Conservation (phyloP, 2,329 filamentous ascomycete genomes). For the Botrytis tulipae region DNA sequence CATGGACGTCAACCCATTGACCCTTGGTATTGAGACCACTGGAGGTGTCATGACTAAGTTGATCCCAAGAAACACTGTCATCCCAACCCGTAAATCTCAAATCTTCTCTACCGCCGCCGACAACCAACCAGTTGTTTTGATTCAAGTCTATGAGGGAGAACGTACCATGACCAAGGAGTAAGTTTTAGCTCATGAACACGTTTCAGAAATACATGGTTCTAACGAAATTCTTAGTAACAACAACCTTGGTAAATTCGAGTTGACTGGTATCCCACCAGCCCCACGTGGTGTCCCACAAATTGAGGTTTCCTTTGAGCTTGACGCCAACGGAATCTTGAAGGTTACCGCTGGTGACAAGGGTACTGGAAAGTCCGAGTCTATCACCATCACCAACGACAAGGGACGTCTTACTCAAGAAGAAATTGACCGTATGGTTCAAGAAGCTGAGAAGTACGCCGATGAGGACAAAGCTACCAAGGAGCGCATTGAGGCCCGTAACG, state of each 20-base stretch:
- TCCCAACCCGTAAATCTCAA: slow-evolving; percentile 95
- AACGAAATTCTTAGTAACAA: slow-evolving; percentile 68
- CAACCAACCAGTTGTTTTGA: slow-evolving; percentile 92
- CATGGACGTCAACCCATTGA: slow-evolving; percentile 96
- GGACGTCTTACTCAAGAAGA: slow-evolving; percentile 93
- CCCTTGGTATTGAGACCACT: slow-evolving; percentile 95
- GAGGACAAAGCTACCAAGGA: slow-evolving; percentile 98
- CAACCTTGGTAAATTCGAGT: slow-evolving; percentile 95
- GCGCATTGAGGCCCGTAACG: slow-evolving; percentile 94
- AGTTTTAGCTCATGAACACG: neutral
- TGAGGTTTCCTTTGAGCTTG: slow-evolving; percentile 95
- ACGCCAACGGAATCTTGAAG: slow-evolving; percentile 98
- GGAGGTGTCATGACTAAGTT: slow-evolving; percentile 97
- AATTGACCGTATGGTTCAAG: slow-evolving; percentile 98
- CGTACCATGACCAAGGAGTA: slow-evolving; percentile 71
- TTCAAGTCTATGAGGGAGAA: slow-evolving; percentile 95
- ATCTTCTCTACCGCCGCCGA: slow-evolving; percentile 97
- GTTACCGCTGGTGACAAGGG: slow-evolving; percentile 97
- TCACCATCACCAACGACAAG: slow-evolving; percentile 99
- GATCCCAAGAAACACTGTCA: slow-evolving; percentile 90
- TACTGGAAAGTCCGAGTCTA: slow-evolving; percentile 94
- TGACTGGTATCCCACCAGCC: slow-evolving; percentile 91
- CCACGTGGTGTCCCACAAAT: slow-evolving; percentile 97
- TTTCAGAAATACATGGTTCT: neutral
- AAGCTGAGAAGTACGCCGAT: slow-evolving; percentile 98